Evolutionary conservation across 129 eudicot species (phyloP), one percentile per base, ranked within the genome.

Genomic region (Flaveria robusta): DNA sequence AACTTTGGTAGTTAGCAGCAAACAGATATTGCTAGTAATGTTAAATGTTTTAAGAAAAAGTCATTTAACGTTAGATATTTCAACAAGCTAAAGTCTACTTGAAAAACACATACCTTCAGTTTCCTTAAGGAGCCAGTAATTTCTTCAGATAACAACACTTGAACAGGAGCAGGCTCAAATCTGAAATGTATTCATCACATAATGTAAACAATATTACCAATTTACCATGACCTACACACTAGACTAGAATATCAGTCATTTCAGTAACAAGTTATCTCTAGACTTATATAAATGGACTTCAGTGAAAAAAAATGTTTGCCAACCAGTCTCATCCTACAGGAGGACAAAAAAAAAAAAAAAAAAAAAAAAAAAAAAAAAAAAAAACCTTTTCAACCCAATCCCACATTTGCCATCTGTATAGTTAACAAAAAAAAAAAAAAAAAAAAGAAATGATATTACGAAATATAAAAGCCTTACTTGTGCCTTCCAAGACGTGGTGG

Each of bases 121-220:
- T 88, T 89, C 54, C 98, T 86, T 46, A 93, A 83, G 23, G 98
- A 93, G 49, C 98, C 98, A 45, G 88, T 88, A 59, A 88, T 88
- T 71, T 90, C 98, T 87, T 90, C 98, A 58, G 96, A 83, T 85
- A 93, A 77, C 58, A 93, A 83, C 68, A 93, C 98, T 81, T 93
- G 96, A 54, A 80, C 74, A 70, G 92, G 97, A 15, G 98, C 97
- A 81, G 97, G 98, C 82, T 82, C 91, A 81, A 90, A 93, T 78
- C 97, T 93, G 82, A 72, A 80, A 78, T 43, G 10, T 71, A 34
- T 22, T 66, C 13, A 47, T 65, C 9, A 34, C 50, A 60, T 45
- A 9, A 55, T 18, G 26, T 22, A 15, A 4, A 29, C 26, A 41
- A 26, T 29, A 22, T 20, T 15, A 13, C 42, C 8, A 26, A 31